Percentiles rank a stretch among this genome's conserved stretches.
These are phyloP conservation scores for Pythium myriotylum DNA, from an alignment of 352 stramenopile species.

Conservation along the genomic window DNA sequence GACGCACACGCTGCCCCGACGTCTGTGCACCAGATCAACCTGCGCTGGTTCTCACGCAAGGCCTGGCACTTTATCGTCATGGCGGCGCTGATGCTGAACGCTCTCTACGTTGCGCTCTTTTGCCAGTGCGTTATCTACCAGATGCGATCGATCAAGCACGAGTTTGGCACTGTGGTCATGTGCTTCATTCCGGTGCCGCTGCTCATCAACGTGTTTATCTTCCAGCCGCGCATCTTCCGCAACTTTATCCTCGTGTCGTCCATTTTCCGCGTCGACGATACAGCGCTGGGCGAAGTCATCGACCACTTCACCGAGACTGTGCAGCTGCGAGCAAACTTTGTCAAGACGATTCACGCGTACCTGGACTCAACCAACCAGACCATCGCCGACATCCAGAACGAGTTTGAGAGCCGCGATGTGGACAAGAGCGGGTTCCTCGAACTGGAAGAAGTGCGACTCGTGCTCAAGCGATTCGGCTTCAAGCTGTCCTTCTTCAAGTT, in stretches of 20 bases:
- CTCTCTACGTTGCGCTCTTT: slow-evolving; percentile 32
- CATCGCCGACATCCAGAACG: slow-evolving; percentile 13
- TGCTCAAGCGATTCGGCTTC: slow-evolving; percentile 27
- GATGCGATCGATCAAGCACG: slow-evolving; percentile 15
- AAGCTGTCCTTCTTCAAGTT: slow-evolving; percentile 34
- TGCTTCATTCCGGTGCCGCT: slow-evolving; percentile 20
- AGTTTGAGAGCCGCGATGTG: slow-evolving; percentile 18
- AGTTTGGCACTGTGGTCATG: slow-evolving; percentile 1
- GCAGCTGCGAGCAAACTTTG: slow-evolving; percentile 25
- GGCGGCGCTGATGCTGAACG: slow-evolving; percentile 30
- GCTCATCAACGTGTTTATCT: slow-evolving; percentile 26
- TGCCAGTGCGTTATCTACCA: slow-evolving; percentile 33
- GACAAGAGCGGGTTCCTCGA: slow-evolving; percentile 15
- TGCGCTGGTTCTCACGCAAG: slow-evolving; percentile 28
- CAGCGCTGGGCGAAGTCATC: slow-evolving; percentile 29
- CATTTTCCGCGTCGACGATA: slow-evolving; percentile 29
- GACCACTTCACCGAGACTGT: slow-evolving; percentile 32
- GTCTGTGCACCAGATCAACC: not conserved
- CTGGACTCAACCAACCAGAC: slow-evolving; percentile 20
- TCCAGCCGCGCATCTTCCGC: slow-evolving; percentile 30
- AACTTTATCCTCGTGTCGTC: slow-evolving; percentile 31
- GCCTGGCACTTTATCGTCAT: slow-evolving; percentile 31
- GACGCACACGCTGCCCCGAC: not conserved
- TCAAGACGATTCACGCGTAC: slow-evolving; percentile 21
- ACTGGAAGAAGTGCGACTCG: slow-evolving; percentile 26